A percentile compares a stretch with the other conserved stretches of the same genome.
Evolutionary conservation across 352 stramenopile species (phyloP).

Genomic region (Globisporangium lucens): DNA sequence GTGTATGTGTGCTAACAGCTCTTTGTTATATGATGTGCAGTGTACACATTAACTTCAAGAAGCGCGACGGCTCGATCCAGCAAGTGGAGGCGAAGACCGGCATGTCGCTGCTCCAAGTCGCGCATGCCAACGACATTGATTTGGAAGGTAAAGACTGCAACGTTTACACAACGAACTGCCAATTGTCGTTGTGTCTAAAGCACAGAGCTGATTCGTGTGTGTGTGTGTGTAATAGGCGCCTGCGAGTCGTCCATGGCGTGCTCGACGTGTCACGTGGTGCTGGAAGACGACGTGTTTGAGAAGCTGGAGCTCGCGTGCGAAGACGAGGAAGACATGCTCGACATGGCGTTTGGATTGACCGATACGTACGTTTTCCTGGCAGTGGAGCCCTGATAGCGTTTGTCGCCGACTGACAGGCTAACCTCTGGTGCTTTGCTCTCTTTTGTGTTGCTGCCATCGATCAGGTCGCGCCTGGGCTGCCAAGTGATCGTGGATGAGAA

Average conservation of each 20-base stretch:
- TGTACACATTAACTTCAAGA: slow-evolving; percentile 76
- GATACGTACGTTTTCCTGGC: slow-evolving; percentile 68
- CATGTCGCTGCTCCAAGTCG: slow-evolving; percentile 90
- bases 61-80: slow-evolving; percentile 55
- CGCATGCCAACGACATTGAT: slow-evolving; percentile 93
- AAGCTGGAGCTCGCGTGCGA: slow-evolving; percentile 89
- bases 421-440: not conserved
- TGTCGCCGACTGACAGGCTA: not conserved
- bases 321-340: slow-evolving; percentile 98
- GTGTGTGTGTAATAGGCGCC: slow-evolving; percentile 42
- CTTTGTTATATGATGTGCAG: slow-evolving; percentile 19
- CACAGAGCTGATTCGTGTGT: not conserved
- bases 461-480: slow-evolving; percentile 88
- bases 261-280: slow-evolving; percentile 98
- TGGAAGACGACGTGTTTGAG: slow-evolving; percentile 93
- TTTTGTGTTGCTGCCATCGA: not conserved
- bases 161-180: not conserved
- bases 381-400: not conserved
- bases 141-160: slow-evolving; percentile 72
- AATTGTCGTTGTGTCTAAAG: no score
- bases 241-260: slow-evolving; percentile 96
- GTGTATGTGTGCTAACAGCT: slow-evolving; percentile 1
- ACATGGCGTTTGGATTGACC: slow-evolving; percentile 98
- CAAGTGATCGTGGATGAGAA: slow-evolving; percentile 88
- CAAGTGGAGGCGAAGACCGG: slow-evolving; percentile 69